These are phyloP conservation scores for Kregervanrija delftensis DNA, from an alignment of 805 yeast species.

Conservation along the genomic window DNA sequence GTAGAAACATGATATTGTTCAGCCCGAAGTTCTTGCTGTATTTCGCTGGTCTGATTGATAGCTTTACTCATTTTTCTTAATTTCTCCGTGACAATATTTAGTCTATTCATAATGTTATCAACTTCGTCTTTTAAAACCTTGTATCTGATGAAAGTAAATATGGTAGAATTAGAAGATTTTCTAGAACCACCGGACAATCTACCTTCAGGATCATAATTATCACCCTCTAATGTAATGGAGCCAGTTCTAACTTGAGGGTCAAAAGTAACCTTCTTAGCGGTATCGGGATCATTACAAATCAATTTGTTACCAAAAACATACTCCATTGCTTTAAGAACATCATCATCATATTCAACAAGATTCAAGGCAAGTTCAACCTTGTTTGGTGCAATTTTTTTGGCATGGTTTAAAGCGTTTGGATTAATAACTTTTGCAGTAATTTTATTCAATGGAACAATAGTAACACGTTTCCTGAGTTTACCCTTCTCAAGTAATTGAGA, in stretches of 20 bases:
- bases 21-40: slow-evolving; percentile 53
- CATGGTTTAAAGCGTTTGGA: slow-evolving; percentile 46
- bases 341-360: slow-evolving; percentile 65
- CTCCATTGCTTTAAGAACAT: slow-evolving; percentile 76
- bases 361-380: slow-evolving; percentile 87
- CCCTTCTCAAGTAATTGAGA: slow-evolving; percentile 75
- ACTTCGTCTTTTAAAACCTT: slow-evolving; percentile 38
- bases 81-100: slow-evolving; percentile 33
- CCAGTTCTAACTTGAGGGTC: slow-evolving; percentile 73
- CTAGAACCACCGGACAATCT: slow-evolving; percentile 94
- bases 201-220: slow-evolving; percentile 93
- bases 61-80: slow-evolving; percentile 36
- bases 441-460: slow-evolving; percentile 87
- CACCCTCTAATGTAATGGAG: slow-evolving; percentile 89
- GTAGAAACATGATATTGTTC: slow-evolving; percentile 53
- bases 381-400: slow-evolving; percentile 72
- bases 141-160: slow-evolving; percentile 60
- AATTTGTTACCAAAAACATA: slow-evolving; percentile 88
- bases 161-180: slow-evolving; percentile 47
- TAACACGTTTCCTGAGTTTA: slow-evolving; percentile 70
- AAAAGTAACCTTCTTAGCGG: slow-evolving; percentile 85
- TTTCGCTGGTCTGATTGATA: slow-evolving; percentile 41
- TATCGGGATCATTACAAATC: slow-evolving; percentile 77
- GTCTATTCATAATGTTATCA: slow-evolving; percentile 30
- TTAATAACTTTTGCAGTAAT: slow-evolving; percentile 57